Evolutionary conservation across 1,284 basidiomycete species (phyloP).

Genomic region (Microbotryum saponariae): DNA sequence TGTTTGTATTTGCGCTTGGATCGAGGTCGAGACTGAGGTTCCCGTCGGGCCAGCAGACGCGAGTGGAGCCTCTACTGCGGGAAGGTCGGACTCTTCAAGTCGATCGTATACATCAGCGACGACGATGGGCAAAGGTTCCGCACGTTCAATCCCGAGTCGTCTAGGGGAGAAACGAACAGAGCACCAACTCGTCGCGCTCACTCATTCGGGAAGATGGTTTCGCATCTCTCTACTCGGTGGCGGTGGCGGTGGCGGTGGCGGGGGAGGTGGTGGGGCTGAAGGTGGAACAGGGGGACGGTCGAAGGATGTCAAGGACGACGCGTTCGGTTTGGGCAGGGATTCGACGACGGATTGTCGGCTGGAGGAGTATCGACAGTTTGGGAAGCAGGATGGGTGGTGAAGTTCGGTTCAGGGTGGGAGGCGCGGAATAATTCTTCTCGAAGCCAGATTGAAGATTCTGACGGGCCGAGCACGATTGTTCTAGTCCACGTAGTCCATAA

Average conservation of each 20-base stretch:
- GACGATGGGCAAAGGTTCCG: not conserved
- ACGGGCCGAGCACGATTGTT: not conserved
- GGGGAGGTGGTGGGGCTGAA: slow-evolving; percentile 44
- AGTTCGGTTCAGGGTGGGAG: not conserved
- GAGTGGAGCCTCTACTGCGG: not conserved
- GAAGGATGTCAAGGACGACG: slow-evolving; percentile 44
- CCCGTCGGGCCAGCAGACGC: not conserved
- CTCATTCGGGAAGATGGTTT: slow-evolving; percentile 89
- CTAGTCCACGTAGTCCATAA: not conserved
- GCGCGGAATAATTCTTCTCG: not conserved
- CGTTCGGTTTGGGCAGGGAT: slow-evolving; percentile 38
- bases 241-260: slow-evolving; percentile 11
- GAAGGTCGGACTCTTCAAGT: not conserved
- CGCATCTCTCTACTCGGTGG: slow-evolving; percentile 60
- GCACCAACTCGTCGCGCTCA: slow-evolving; percentile 72
- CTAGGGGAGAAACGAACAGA: slow-evolving; percentile 40
- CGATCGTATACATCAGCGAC: not conserved
- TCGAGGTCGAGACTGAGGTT: slow-evolving; percentile 16
- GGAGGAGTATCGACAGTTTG: slow-evolving; percentile 67
- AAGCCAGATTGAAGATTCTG: not conserved
- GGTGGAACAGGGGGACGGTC: slow-evolving; percentile 48
- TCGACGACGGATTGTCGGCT: slow-evolving; percentile 54
- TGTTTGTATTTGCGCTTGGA: slow-evolving; percentile 32
- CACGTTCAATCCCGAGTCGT: not conserved
- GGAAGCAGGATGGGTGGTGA: slow-evolving; percentile 73